Evolutionary conservation across 805 yeast species (phyloP), one percentile per base, ranked within the genome.

Genomic region (Cyberlindnera xishuangbannaensis): DNA sequence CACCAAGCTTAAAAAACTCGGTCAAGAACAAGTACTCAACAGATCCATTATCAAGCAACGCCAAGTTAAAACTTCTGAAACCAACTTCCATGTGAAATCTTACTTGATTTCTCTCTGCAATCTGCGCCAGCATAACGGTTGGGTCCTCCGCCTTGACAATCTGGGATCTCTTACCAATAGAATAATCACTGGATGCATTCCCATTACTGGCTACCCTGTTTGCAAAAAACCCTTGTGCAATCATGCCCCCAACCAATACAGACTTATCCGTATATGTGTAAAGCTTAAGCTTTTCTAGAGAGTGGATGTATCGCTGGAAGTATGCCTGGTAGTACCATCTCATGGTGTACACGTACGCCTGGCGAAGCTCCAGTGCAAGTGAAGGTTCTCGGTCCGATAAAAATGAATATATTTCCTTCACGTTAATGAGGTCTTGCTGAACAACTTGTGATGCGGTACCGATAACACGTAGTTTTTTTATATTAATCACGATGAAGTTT

Each of bases 341-440:
- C 84, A 92, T 88, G 3, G 97, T 90, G 49, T 77, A 78, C 14
- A 78, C 62, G 55, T 92, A 92, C 0, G 97, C 97, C 47, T 72
- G 71, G 34, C 77, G 69, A 25, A 92, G 66, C 50, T 85, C 92
- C 12, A 62, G 53, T 0, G 95, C 90, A 34, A 92, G 59, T 6
- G 75, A 67, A 7, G 71, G 66, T 37, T 82, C 73, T 31, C 75
- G 71, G 5, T 58, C 48, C 4, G 63, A 55, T 24, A 90, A 54
- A 39, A 83, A 86, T 4, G 60, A 59, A 45, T 61, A 83, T 1
- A 76, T 65, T 31, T 79, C 84, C 40, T 71, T 73, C n/a, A 78
- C 76, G 26, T 67, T 64, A 4, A 85, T 54, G 31, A 92, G 57
- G 19, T 72, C 71, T 23, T 68, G 66, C 56, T 92, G 97, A 11